Evolutionary conservation across 164 flowering plant species (phyloP), one percentile per base, ranked within the genome.

Genomic region (Umbilicus rupestris): DNA sequence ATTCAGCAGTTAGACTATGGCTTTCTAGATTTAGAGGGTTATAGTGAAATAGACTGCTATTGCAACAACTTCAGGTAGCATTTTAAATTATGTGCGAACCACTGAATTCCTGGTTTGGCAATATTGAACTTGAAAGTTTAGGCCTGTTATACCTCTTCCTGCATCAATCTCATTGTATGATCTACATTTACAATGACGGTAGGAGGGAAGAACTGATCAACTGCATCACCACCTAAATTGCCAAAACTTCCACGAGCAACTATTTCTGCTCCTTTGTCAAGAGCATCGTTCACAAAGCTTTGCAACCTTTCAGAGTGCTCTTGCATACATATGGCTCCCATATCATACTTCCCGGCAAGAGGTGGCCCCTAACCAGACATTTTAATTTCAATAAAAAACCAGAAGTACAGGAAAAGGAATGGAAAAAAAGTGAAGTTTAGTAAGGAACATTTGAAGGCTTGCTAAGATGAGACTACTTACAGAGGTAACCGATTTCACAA

Each of bases 141-240:
- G 60, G 29, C 19, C 29, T 15, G 29, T 28, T 11, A 26, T 81
- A 92, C 98, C 98, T 93, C 98, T 74, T 93, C 98, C 75, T 90
- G 92, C 98, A 93, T 88, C 74, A 93, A 67, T 78, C 76, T 84
- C 98, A 93, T 93, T 1, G 86, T 68, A 72, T 94, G 97, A 73
- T 89, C 69, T 31, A 90, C 93, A 79, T 91, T 85, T 50, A 81
- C 84, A 39, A 94, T 71, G 42, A 94, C 89, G 39, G 97, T 90
- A n/a, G 98, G 98, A 11, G 98, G 97, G 76, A 90, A 94, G 78
- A 81, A 94, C 66, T 94, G 98, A 78, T 87, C 97, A 47, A 90
- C 95, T 33, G 94, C 96, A 73, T 79, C 98, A 81, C 81, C 92
- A 70, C 86, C 86, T 65, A 91, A 73, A 75, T 91, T 84, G 42